Evolutionary conservation across 495 filamentous ascomycete species (phyloP).

Genomic region (Cairneyella variabilis): DNA sequence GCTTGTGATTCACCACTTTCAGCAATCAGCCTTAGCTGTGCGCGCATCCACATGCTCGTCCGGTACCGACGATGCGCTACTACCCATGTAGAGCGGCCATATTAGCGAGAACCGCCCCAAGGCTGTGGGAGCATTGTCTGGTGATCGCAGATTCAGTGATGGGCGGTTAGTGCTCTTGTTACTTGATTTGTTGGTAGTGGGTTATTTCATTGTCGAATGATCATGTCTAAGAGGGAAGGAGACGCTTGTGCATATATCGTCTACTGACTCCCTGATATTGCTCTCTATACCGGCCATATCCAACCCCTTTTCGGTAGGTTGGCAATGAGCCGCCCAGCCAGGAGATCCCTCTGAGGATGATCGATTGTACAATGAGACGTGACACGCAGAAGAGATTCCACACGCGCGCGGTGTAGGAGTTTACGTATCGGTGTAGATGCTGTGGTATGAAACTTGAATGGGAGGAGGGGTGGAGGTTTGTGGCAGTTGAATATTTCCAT

Average conservation of each 20-base stretch:
- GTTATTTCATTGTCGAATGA: conserved; percentile 1
- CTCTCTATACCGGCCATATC: not conserved
- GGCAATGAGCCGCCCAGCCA: no score
- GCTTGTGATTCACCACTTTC: conserved; percentile 8
- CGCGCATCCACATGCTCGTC: conserved; percentile 6
- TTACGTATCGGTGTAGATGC: conserved; percentile 6
- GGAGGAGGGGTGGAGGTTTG: not conserved
- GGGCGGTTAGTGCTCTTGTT: not conserved
- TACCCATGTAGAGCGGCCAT: conserved; percentile 6
- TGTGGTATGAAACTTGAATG: not conserved
- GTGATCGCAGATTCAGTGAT: not conserved
- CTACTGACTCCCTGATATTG: not conserved
- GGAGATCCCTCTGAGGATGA: conserved; percentile 1
- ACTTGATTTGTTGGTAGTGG: not conserved
- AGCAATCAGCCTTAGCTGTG: conserved; percentile 7
- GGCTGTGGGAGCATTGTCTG: not conserved
- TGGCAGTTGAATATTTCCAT: conserved; percentile 4
- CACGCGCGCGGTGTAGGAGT: conserved; percentile 6
- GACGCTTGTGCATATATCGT: conserved; percentile 14
- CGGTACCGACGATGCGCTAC: not conserved
- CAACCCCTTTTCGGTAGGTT: not conserved
- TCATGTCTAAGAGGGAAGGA: conserved; percentile 10
- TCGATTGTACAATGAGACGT: conserved; percentile 17
- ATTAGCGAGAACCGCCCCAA: conserved; percentile 12
- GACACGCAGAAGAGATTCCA: conserved; percentile 15